Conservation (phyloP, 1,139 yeast genomes). For the Blastobotrys illinoisensis region DNA sequence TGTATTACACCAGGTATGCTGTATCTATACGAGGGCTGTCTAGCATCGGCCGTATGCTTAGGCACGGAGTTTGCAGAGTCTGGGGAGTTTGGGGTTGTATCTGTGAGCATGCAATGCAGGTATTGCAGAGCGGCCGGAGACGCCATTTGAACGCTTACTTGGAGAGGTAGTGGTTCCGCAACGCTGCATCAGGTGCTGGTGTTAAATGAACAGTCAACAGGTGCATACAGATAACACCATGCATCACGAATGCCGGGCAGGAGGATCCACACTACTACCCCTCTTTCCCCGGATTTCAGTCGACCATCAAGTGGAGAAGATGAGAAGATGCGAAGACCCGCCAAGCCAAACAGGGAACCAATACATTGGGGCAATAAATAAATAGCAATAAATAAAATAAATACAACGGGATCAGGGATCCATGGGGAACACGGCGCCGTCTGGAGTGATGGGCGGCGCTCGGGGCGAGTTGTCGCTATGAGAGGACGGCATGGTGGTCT, state of each 20-base stretch:
- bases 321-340: no score
- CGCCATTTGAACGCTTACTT: not conserved
- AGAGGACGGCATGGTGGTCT: not conserved
- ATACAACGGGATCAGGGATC: not conserved
- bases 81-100: no score
- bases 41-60: no score
- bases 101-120: not conserved
- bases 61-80: no score
- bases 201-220: not conserved
- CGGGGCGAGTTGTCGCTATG: not conserved
- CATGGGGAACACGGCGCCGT: conserved; percentile 8
- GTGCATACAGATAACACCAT: not conserved
- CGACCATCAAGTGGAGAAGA: not conserved
- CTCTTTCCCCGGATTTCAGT: not conserved
- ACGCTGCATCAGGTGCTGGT: not conserved
- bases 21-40: no score
- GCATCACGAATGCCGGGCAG: not conserved
- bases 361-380: not conserved
- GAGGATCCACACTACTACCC: not conserved
- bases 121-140: not conserved
- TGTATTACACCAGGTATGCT: no score
- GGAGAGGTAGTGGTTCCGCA: not conserved
- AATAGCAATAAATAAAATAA: not conserved
- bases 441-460: conserved; percentile 2
- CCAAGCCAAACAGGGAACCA: no score